Evolutionary conservation across 805 yeast species (phyloP), one percentile per base, ranked within the genome.

Genomic region (Candida maesae): DNA sequence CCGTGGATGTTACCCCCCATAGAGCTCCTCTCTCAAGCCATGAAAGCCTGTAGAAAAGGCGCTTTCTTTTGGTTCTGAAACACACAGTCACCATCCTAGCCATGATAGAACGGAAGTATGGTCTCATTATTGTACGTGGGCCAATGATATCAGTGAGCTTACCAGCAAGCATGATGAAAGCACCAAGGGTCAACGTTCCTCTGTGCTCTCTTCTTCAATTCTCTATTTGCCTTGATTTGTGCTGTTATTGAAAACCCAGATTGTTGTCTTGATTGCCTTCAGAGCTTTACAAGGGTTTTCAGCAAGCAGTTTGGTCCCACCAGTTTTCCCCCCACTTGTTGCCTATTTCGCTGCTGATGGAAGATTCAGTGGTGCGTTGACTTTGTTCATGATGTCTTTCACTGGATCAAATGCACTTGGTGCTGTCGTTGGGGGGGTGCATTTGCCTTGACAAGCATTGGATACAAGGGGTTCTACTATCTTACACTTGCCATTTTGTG

Each of bases 381-480:
- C 46, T 2, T 48, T 63, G 6, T 49, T 63, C 3, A 38, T 59
- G 18, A 50, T 60, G 29, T 30, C 56, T 37, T 50, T 64, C 41
- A 35, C 63, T 21, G 44, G 61, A 25, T 53, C 65, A 10, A 17
- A 13, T 13, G 74, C 72, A 7, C 24, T 70, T 7, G 76, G 76
- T 8, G 45, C 58, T 4, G 43, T 70, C 8, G 20, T 70, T 3
- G 76, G 76, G 76, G 76, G 20, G 76, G 77, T 36, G 76, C 73
- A 1, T 71, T 71, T 37, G 53, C 66, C 2, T 39, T 43, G 23
- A 56, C 70, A 2, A 25, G 41, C 6, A 51, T 67, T 36, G 75
- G 73, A 1, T 69, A 69, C 47, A 61, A 63, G 34, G 67, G 68
- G 0, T 51, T 65, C 11, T 66, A 63, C 44, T 71, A 60, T 38